Evolutionary conservation across 2,329 filamentous ascomycete species (phyloP), one percentile per base, ranked within the genome.

Genomic region (Claviceps pazoutovae): DNA sequence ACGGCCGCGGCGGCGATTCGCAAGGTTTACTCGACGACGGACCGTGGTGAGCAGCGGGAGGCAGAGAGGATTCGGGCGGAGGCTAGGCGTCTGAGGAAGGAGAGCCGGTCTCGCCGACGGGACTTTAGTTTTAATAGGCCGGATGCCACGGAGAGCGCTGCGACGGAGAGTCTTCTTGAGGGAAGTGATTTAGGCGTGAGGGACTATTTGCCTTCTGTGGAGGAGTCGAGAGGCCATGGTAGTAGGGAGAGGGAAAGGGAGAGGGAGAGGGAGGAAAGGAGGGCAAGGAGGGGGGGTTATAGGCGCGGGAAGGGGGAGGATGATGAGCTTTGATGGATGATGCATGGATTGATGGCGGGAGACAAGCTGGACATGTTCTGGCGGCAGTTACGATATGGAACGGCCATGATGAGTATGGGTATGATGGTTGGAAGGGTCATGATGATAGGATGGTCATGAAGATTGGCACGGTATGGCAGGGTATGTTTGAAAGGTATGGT

Each of bases 11-110:
- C 48, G 50, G 41, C 48, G 62, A 82, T 82, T 59, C 71, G 78
- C 56, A 81, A 82, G 67, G 78, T 82, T 36, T 80, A 82, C 68
- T 80, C 76, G 41, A 75, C 73, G 1, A 74, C 77, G 9, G 76
- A 80, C 64, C 74, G 75, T 58, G 76, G 68, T 49, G 71, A 68
- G 26, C 63, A 66, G 48, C 72, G 75, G 41, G 78, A 80, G 62
- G 61, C 70, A 34, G 76, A 82, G 59, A 72, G 74, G 17, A 68
- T 79, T 56, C 73, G 76, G 38, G 70, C 73, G 47, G 80, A 83
- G 65, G 78, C 78, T 0, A 68, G 72, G 19, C 71, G 72, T 41
- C 66, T 79, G n/a, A 72, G 75, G 50, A 75, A 79, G 51, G 74
- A 77, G 58, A 73, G 73, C 48, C 71, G 76, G 9, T 52, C 58